Conservation (phyloP, 495 filamentous ascomycete species). For the Aspergillus conjunctus region DNA sequence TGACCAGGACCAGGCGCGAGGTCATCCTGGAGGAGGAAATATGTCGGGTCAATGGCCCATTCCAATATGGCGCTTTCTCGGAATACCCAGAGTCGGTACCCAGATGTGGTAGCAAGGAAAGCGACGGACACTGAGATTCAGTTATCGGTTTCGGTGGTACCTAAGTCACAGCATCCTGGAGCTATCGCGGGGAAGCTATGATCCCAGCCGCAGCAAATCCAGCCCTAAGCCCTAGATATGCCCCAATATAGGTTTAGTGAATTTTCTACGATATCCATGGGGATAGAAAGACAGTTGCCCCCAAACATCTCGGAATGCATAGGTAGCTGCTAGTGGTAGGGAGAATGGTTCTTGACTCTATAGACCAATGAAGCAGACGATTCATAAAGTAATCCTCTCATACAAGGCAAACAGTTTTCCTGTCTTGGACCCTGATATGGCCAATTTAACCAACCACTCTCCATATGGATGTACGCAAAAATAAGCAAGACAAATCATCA, state of each 20-base stretch:
- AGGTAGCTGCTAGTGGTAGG: too few species aligned
- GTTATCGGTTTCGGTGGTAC: constrained; percentile 13
- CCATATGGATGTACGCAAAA: background rate
- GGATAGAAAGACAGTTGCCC: background rate
- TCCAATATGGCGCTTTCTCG: constrained; percentile 19
- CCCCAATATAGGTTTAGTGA: constrained; percentile 11
- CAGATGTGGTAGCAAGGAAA: background rate
- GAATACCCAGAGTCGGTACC: background rate
- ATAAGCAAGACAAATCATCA: background rate
- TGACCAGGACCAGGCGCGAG: constrained; percentile 82
- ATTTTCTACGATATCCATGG: background rate
- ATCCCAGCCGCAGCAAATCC: constrained; percentile 2
- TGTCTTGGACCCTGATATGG: too few species aligned
- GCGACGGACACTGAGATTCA: background rate
- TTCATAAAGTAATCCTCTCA: background rate
- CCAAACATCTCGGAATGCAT: background rate
- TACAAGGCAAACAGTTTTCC: too few species aligned
- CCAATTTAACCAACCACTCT: too few species aligned
- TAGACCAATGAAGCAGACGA: background rate
- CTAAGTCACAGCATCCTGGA: constrained; percentile 24
- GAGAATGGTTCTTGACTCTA: background rate
- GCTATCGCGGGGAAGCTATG: constrained; percentile 44
- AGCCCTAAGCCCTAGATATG: constrained; percentile 39
- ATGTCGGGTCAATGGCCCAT: constrained; percentile 32
- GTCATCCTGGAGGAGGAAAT: constrained; percentile 57